Evolutionary conservation across 2,329 filamentous ascomycete genomes (phyloP).

Genomic region (Fusarium solani-melongenae): DNA sequence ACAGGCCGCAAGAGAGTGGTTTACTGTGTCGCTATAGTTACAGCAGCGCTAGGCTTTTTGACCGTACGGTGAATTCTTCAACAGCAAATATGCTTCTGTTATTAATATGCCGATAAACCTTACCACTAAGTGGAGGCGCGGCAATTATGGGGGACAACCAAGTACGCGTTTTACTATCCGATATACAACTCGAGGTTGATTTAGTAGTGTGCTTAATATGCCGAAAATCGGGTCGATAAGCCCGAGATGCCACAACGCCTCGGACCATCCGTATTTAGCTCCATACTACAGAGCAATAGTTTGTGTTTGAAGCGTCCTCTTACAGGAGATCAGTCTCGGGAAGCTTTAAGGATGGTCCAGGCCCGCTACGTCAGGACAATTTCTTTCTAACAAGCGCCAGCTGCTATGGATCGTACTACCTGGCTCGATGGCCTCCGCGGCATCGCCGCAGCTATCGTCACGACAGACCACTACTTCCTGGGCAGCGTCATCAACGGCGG

Average conservation of each 20-base stretch:
- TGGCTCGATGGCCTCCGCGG: slow-evolving; percentile 25
- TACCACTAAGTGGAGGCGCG: background rate
- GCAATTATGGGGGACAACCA: background rate
- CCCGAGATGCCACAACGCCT: background rate
- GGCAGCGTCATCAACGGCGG: slow-evolving; percentile 13
- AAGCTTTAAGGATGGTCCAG: background rate
- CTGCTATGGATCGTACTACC: slow-evolving; percentile 13
- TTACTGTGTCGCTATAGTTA: background rate
- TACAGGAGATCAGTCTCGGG: background rate
- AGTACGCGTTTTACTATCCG: background rate
- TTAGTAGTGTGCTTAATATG: background rate
- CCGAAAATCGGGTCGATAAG: background rate
- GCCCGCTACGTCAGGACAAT: background rate
- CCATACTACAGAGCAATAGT: background rate
- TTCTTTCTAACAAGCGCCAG: background rate
- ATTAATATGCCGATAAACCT: background rate
- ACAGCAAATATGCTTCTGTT: background rate
- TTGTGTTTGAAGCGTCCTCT: background rate
- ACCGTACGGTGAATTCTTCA: background rate
- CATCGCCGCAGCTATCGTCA: slow-evolving; percentile 21
- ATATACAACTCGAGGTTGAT: background rate
- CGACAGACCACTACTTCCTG: slow-evolving; percentile 23
- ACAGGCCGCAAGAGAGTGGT: background rate
- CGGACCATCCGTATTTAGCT: background rate
- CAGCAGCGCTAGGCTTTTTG: background rate